These are phyloP conservation scores for Dothideomycetes sp. DNA, from an alignment of 2,329 filamentous ascomycete genomes.

Conservation along the genomic window DNA sequence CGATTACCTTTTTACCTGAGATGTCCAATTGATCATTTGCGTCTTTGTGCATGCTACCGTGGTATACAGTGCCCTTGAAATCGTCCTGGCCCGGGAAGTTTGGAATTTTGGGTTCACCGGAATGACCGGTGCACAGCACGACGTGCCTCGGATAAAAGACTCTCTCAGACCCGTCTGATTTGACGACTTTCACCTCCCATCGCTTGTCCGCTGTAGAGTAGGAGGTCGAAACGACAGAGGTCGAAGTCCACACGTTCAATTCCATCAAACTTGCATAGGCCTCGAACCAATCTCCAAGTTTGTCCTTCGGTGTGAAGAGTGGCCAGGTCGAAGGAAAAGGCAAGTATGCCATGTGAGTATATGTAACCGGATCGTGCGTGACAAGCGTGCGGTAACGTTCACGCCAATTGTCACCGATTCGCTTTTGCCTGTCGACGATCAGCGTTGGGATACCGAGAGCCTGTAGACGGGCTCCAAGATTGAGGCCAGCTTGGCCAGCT, in stretches of 20 bases:
- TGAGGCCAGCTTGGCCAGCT: slow-evolving; percentile 26
- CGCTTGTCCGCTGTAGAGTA: slow-evolving; percentile 42
- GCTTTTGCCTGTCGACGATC: slow-evolving; percentile 29
- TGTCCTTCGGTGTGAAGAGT: slow-evolving; percentile 63
- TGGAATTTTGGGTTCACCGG: slow-evolving; percentile 52
- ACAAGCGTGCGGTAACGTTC: slow-evolving; percentile 43
- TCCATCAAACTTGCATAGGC: slow-evolving; percentile 56
- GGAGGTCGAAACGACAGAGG: slow-evolving; percentile 38
- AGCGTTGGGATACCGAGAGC: slow-evolving; percentile 29
- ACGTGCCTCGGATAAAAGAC: slow-evolving; percentile 54
- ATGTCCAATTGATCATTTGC: slow-evolving; percentile 24
- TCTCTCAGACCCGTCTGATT: slow-evolving; percentile 36
- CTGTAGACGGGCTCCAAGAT: slow-evolving; percentile 32
- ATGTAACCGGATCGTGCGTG: slow-evolving; percentile 57
- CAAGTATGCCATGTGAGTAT: slow-evolving; percentile 54
- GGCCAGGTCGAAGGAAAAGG: slow-evolving; percentile 58
- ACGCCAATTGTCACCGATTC: slow-evolving; percentile 33
- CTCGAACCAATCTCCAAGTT: slow-evolving; percentile 60
- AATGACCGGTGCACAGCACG: slow-evolving; percentile 59
- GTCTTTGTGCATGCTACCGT: slow-evolving; percentile 41
- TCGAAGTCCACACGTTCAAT: slow-evolving; percentile 56
- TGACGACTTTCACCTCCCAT: slow-evolving; percentile 49
- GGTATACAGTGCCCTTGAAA: slow-evolving; percentile 54
- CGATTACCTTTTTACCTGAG: slow-evolving; percentile 36
- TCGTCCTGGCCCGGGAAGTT: slow-evolving; percentile 39